phyloP scores from a whole-genome alignment of 176 grass and related monocot genomes.

The Rhynchospora breviuscula region DNA sequence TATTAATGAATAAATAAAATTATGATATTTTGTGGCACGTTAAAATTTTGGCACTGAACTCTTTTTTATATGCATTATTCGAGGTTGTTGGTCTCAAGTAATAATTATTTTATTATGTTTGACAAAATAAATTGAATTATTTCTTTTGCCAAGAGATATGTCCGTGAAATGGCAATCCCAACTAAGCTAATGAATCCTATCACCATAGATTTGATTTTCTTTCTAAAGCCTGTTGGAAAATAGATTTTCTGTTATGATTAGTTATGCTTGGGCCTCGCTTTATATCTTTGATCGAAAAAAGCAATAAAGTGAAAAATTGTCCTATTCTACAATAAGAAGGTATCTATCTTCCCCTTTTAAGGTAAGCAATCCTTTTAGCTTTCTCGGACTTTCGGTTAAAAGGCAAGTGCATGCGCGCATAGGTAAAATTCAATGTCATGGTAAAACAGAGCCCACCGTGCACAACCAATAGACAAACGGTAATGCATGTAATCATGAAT shows the following conservation, averaged over 20 bases:
- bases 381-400: constrained; percentile 19
- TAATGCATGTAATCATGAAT: constrained; percentile 1
- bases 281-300: not conserved
- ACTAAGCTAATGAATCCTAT: not conserved
- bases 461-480: not conserved
- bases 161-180: not conserved
- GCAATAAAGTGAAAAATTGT: constrained; percentile 18
- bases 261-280: not conserved
- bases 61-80: too few species aligned
- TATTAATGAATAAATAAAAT: too few species aligned
- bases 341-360: constrained; percentile 6
- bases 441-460: not conserved
- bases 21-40: too few species aligned
- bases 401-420: constrained; percentile 9
- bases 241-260: constrained; percentile 3
- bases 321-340: not conserved
- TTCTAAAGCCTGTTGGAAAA: not conserved
- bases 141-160: not conserved
- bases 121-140: not conserved
- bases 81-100: too few species aligned
- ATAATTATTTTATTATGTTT: too few species aligned
- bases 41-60: too few species aligned
- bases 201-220: not conserved
- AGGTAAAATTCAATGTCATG: not conserved
- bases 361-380: not conserved